Evolutionary conservation across 176 grass and related monocot genomes (phyloP).

Genomic region (Bonia amplexicaulis): DNA sequence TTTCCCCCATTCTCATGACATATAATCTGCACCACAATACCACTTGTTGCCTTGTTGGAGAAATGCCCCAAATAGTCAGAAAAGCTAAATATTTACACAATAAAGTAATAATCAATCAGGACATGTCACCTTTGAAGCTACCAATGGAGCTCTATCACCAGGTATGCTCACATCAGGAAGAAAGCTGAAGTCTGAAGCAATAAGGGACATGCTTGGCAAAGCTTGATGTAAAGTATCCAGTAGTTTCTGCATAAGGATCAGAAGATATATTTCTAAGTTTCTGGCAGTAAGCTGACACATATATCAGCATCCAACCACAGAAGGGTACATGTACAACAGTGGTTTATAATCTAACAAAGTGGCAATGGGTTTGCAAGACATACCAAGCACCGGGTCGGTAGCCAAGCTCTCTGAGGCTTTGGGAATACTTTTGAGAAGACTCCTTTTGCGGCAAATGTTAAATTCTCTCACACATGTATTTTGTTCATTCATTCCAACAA

Average conservation of each 20-base stretch:
- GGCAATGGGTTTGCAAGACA: neutral
- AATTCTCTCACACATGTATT: constrained; percentile 37
- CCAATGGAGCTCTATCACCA: constrained; percentile 90
- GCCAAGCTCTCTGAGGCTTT: constrained; percentile 84
- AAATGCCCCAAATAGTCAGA: neutral
- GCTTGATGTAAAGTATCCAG: constrained; percentile 83
- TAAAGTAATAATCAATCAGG: neutral
- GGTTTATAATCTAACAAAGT: neutral
- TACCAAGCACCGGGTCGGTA: constrained; percentile 97
- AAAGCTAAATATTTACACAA: neutral
- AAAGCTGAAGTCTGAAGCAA: constrained; percentile 97
- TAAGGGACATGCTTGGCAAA: constrained; percentile 87
- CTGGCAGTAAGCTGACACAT: constrained; percentile 3
- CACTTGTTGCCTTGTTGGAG: neutral
- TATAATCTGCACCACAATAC: neutral
- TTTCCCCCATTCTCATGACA: neutral
- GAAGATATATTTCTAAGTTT: neutral
- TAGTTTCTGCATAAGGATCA: constrained; percentile 50
- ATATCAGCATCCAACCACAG: constrained; percentile 19
- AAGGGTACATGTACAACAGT: neutral
- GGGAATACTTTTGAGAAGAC: constrained; percentile 77
- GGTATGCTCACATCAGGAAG: constrained; percentile 90
- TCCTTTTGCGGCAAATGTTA: constrained; percentile 53
- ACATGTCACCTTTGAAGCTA: constrained; percentile 66
- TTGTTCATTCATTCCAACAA: constrained; percentile 63